Base-by-base conservation (phyloP, 2,329 filamentous ascomycete genomes). In the Beauveria sp. region DNA sequence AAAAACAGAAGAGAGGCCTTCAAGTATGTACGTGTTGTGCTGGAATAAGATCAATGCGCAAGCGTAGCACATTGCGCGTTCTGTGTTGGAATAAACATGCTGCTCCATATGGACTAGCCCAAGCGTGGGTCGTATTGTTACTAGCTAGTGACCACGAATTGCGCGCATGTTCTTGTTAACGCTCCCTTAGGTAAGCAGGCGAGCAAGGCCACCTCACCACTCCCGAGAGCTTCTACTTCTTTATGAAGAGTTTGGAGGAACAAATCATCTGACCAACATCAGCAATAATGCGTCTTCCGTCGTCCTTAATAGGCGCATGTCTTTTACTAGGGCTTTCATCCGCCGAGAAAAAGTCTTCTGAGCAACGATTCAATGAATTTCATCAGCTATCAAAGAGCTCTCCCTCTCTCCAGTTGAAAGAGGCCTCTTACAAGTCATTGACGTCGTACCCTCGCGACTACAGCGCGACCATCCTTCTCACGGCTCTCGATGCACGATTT, bases 391-490 rank as follows among this genome's bases (percentile, higher is more conserved):
- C 88, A 63, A 81, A 87, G 62, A 79, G 81, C 49, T 83, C 83
- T 4, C 76, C 83, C 28, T 88, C 92, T 5, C 70, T 96, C 71
- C 91, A 91, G 78, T 85, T 99, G 67, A 83, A 88, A 74, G 92
- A 96, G 74, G 76, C 77, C 26, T 79, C 82, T 53, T 99, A 95
- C 80, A 82, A 84, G 67, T 83, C 89, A 66, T 78, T 98, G 67
- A 96, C 90, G 3, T 77, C 84, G 18, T 77, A 84, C 1, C 91
- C 93, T 14, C 86, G 95, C 67, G 90, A 99, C 76, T 96, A 97
- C 74, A 87, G 87, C 45, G 83, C 89, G 31, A 88, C 87, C 2
- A 83, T 99, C 3, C 83, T 99, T 16, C 79, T 99, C 66, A 99
- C 95, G 1, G 95, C 95, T 43, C 77, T 93, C 69, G 93, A 96